These are phyloP conservation scores for Debaryomyces coudertii DNA, from an alignment of 1,139 yeast species.

Conservation along the genomic window DNA sequence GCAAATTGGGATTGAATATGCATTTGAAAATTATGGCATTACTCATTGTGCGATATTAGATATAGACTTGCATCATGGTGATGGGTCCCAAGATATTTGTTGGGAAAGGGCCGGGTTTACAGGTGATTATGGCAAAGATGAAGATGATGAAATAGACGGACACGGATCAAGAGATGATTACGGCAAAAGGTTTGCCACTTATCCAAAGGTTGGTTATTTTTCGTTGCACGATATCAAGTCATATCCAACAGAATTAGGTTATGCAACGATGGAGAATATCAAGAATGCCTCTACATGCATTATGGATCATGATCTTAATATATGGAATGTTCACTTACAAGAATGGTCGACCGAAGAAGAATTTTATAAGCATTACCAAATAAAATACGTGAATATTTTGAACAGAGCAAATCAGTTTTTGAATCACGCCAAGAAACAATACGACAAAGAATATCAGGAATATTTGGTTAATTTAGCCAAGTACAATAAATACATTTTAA, in stretches of 20 bases:
- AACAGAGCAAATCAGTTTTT: conserved; percentile 72
- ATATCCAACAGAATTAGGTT: conserved; percentile 82
- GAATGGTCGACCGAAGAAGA: conserved; percentile 66
- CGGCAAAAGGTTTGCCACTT: conserved; percentile 55
- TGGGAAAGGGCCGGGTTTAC: conserved; percentile 75
- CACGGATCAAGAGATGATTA: conserved; percentile 49
- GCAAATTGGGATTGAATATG: conserved; percentile 82
- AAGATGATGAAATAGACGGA: conserved; percentile 41
- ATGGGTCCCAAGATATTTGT: conserved; percentile 86
- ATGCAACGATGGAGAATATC: conserved; percentile 71
- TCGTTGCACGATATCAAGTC: conserved; percentile 86
- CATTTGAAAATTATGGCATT: conserved; percentile 61
- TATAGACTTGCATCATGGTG: conserved; percentile 91
- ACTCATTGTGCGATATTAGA: conserved; percentile 85
- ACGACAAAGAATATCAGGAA: conserved; percentile 42
- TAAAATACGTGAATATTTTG: conserved; percentile 63
- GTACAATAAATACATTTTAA: conserved; percentile 32
- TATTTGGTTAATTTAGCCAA: conserved; percentile 32
- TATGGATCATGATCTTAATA: conserved; percentile 76
- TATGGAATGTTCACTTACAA: conserved; percentile 85
- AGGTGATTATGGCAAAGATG: conserved; percentile 53
- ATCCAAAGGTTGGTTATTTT: conserved; percentile 78
- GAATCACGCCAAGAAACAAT: conserved; percentile 48
- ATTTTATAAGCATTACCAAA: conserved; percentile 64
- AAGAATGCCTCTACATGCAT: conserved; percentile 80